Percentiles rank a stretch among this genome's conserved stretches.
These are phyloP conservation scores for Metarhizium brunneum DNA, from an alignment of 2,329 filamentous ascomycete species.

Conservation along the genomic window DNA sequence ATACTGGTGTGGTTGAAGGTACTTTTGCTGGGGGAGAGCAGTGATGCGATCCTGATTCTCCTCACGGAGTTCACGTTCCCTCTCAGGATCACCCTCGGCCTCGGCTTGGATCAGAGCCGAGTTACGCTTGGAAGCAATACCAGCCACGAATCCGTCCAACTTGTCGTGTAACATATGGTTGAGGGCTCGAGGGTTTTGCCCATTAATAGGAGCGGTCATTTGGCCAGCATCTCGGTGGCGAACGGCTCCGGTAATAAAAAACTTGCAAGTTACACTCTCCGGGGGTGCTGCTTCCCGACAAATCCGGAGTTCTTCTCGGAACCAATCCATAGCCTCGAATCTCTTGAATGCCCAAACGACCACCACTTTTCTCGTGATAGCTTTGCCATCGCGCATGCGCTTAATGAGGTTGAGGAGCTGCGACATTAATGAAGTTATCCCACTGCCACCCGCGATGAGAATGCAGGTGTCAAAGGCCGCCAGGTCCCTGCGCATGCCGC, in stretches of 20 bases:
- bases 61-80: constrained; percentile 66
- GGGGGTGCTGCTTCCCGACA: constrained; percentile 83
- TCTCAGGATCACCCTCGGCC: constrained; percentile 68
- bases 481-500: constrained; percentile 83
- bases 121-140: constrained; percentile 78
- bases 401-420: constrained; percentile 92
- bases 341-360: constrained; percentile 92
- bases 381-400: constrained; percentile 89
- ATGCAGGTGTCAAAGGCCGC: constrained; percentile 91
- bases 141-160: constrained; percentile 79
- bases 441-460: constrained; percentile 86
- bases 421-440: constrained; percentile 87
- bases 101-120: constrained; percentile 76
- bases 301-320: constrained; percentile 86
- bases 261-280: constrained; percentile 84
- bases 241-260: constrained; percentile 74
- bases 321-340: constrained; percentile 94
- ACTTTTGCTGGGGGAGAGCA: constrained; percentile 62
- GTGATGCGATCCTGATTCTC: constrained; percentile 82
- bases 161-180: constrained; percentile 75
- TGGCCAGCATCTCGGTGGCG: constrained; percentile 22
- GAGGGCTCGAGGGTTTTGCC: constrained; percentile 41
- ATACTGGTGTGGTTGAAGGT: constrained; percentile 45
- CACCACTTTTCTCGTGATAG: constrained; percentile 80
- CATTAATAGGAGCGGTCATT: constrained; percentile 36